A percentile compares a stretch with the other conserved stretches of the same genome.
phyloP scores from a whole-genome alignment of 495 filamentous ascomycete genomes.

The Achaetomiella virescens region DNA sequence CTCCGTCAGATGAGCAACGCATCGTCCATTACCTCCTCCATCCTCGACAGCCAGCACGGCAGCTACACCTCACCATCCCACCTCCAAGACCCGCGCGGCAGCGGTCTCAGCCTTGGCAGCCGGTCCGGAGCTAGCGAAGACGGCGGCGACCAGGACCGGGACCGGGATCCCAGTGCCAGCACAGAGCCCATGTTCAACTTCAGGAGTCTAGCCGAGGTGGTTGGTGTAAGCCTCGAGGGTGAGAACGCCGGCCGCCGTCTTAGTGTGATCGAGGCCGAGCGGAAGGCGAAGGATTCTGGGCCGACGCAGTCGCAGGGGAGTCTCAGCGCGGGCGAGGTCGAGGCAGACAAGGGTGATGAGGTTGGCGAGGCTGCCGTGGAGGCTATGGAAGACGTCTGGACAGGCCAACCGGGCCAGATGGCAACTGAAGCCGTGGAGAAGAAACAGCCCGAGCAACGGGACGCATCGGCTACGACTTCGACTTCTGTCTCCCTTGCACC shows the following conservation, averaged over 20 bases:
- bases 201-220: slow-evolving; percentile 76
- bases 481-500: slow-evolving; percentile 11
- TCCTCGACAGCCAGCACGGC: slow-evolving; percentile 58
- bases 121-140: slow-evolving; percentile 34
- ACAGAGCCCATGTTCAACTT: slow-evolving; percentile 88
- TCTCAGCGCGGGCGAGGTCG: background rate
- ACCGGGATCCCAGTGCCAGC: slow-evolving; percentile 45
- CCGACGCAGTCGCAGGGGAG: background rate
- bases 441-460: background rate
- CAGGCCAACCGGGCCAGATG: background rate
- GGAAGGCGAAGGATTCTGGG: slow-evolving; percentile 2
- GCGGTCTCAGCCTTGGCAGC: slow-evolving; percentile 33
- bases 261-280: slow-evolving; percentile 25
- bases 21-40: slow-evolving; percentile 72
- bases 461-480: background rate
- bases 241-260: slow-evolving; percentile 28
- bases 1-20: slow-evolving; percentile 76
- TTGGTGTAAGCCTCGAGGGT: slow-evolving; percentile 52
- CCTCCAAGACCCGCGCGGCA: slow-evolving; percentile 43
- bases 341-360: background rate
- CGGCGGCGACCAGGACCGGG: slow-evolving; percentile 34
- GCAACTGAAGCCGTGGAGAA: too few species aligned
- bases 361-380: background rate
- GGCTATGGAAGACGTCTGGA: slow-evolving; percentile 5
- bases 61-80: slow-evolving; percentile 40